These are phyloP conservation scores for Citrus australasica DNA, from an alignment of 345 rosid species.

Conservation along the genomic window DNA sequence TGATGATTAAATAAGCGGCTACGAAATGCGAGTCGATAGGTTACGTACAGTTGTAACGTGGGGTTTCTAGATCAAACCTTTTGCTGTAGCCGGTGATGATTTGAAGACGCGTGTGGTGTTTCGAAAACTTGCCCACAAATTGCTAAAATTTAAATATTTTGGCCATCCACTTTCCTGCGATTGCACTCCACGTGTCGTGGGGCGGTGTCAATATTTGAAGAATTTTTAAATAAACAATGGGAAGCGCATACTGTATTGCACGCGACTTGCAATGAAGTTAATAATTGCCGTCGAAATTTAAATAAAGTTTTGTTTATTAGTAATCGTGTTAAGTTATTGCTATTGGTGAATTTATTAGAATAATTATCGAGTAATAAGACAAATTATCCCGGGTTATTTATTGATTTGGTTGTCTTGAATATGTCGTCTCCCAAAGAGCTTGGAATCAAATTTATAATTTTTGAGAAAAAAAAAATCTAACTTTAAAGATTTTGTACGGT, in stretches of 20 bases:
- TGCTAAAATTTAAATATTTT: too few species aligned
- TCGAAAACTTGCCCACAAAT: not conserved
- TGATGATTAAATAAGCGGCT: not conserved
- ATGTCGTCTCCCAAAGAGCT: not conserved
- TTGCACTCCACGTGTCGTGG: not conserved
- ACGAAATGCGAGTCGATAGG: not conserved
- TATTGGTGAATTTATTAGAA: too few species aligned
- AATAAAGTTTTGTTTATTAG: not conserved
- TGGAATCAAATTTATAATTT: not conserved
- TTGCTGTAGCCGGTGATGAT: constrained; percentile 7
- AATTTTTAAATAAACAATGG: not conserved
- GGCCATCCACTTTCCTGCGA: not conserved
- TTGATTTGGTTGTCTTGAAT: not conserved
- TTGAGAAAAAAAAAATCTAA: not conserved
- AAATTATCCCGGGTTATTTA: not conserved
- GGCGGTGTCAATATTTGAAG: not conserved
- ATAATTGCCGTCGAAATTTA: not conserved
- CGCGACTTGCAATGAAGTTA: not conserved
- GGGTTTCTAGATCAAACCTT: not conserved
- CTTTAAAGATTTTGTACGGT: not conserved
- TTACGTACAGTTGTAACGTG: not conserved
- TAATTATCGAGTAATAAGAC: not conserved
- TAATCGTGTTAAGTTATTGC: too few species aligned
- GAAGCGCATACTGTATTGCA: not conserved
- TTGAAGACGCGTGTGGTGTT: not conserved